These are phyloP conservation scores for Chenopodium quinoa DNA, from an alignment of 148 eudicot species.

Conservation along the genomic window DNA sequence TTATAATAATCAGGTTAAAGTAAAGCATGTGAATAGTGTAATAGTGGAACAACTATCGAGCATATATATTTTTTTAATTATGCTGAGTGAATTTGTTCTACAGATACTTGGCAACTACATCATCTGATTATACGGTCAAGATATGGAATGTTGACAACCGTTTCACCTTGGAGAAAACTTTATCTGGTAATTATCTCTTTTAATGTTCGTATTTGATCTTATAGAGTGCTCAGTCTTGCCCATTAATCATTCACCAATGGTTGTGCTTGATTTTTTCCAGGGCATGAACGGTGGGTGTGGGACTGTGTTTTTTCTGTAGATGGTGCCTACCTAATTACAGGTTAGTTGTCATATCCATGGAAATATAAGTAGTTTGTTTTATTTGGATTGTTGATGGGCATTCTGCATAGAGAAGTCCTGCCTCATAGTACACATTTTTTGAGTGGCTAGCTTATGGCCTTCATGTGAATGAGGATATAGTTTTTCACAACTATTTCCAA, in stretches of 20 bases:
- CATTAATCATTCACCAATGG: background rate
- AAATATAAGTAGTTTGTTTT: background rate
- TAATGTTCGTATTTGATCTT: background rate
- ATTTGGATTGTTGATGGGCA: background rate
- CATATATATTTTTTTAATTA: background rate
- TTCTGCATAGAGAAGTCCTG: background rate
- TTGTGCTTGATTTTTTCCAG: slow-evolving; percentile 39
- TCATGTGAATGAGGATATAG: background rate
- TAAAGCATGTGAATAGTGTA: no score
- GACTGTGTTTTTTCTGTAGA: slow-evolving; percentile 98
- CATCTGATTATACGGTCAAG: slow-evolving; percentile 87
- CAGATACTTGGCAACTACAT: slow-evolving; percentile 96
- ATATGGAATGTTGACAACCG: slow-evolving; percentile 86
- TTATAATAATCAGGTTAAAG: no score
- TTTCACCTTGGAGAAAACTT: slow-evolving; percentile 80
- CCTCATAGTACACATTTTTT: background rate
- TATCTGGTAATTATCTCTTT: slow-evolving; percentile 43
- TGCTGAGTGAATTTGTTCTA: slow-evolving; percentile 13
- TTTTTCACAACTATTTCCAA: background rate
- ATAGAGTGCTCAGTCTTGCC: slow-evolving; percentile 6
- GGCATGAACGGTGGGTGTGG: slow-evolving; percentile 99
- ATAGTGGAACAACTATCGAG: background rate
- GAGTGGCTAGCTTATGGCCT: background rate
- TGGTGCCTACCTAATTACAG: slow-evolving; percentile 95
- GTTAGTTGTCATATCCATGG: slow-evolving; percentile 30